Evolutionary conservation across 2,329 filamentous ascomycete genomes (phyloP), one percentile per base, ranked within the genome.

Genomic region (Verticillium isaacii): DNA sequence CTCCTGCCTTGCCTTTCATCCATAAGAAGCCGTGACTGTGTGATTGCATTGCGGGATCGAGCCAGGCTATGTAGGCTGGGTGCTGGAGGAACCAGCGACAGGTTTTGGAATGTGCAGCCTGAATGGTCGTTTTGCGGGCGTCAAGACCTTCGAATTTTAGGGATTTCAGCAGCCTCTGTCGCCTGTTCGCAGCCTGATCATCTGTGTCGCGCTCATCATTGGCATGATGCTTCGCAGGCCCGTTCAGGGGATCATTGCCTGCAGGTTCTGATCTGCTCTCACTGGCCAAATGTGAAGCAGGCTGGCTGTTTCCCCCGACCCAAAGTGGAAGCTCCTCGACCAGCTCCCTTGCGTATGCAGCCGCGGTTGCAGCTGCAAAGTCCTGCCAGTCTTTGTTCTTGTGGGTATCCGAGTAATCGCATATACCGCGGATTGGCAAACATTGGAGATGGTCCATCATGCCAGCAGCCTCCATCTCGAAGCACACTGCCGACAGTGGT

Each of bases 321-420:
- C 4, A 41, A 11, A 0, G n/a, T n/a, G 45, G 32, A 2, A 61
- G 23, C 1, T 29, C 32, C 11, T 23, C 34, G 1, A 70, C 54
- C 2, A 69, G 54, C 14, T 65, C 67, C 4, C 56, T 66, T 0
- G 66, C 62, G n/a, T 59, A 69, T 6, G 70, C 72, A 0, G 72
- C 74, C 0, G 75, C 73, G 0, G 66, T 68, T 0, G 65, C 66
- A 1, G 75, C 73, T 0, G 76, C 75, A 61, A 74, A 74, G 0
- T 29, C 25, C 17, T 75, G 71, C 75, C 73, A 77, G 5, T 29
- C 11, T 2, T 77, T 71, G 25, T 69, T 72, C 60, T 77, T 77
- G 58, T 77, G 73, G 0, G 68, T 71, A 60, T 78, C 75, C 2
- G 73, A 69, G 50, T 77, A 77, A 59, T 75, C 71, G 39, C 71